These are phyloP conservation scores for Colletotrichum truncatum DNA, from an alignment of 2,329 filamentous ascomycete genomes.

Conservation along the genomic window DNA sequence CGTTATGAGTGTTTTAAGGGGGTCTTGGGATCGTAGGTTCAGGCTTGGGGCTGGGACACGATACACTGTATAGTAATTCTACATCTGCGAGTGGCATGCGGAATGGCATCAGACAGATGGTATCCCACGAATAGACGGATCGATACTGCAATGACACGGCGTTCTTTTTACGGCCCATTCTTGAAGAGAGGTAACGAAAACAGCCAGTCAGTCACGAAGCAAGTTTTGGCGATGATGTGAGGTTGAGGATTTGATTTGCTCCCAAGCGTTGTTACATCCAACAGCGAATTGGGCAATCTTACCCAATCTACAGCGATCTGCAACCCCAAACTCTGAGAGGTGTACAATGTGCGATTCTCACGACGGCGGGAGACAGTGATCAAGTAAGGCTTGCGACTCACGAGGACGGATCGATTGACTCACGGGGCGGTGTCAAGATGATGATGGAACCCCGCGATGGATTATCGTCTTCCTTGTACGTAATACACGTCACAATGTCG, in stretches of 20 bases:
- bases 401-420: background rate
- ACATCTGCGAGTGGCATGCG: constrained; percentile 28
- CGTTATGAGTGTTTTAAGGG: constrained; percentile 2
- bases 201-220: too few relatives aligned
- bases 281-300: background rate
- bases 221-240: background rate
- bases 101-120: constrained; percentile 25
- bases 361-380: background rate
- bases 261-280: too few relatives aligned
- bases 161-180: background rate
- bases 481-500: constrained; percentile 9
- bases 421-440: background rate
- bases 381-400: background rate
- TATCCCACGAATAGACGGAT: constrained; percentile 28
- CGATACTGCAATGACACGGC: constrained; percentile 17
- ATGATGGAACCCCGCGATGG: background rate
- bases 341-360: too few relatives aligned
- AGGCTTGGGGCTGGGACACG: constrained; percentile 27
- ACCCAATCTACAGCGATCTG: background rate
- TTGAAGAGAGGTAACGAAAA: background rate
- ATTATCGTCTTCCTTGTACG: constrained; percentile 24
- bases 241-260: background rate
- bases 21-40: constrained; percentile 25
- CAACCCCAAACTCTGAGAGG: too few relatives aligned
- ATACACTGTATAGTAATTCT: constrained; percentile 33